phyloP scores from a whole-genome alignment of 2,329 filamentous ascomycete genomes.

The Bipolaris zeicola region DNA sequence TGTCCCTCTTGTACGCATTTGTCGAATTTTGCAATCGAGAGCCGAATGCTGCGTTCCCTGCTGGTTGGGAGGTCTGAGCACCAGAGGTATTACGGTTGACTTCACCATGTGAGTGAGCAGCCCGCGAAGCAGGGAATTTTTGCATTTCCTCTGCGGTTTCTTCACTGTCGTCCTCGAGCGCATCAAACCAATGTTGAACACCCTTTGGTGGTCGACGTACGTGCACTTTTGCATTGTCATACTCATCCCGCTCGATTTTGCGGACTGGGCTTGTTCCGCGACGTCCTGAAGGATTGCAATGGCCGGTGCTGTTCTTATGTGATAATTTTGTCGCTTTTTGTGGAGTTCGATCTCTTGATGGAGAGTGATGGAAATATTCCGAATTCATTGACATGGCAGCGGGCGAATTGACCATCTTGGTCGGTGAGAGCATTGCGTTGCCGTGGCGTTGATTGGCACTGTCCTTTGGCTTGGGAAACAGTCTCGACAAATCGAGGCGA shows the following conservation, averaged over 20 bases:
- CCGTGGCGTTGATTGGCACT: constrained; percentile 23
- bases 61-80: constrained; percentile 19
- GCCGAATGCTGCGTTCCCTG: constrained; percentile 9
- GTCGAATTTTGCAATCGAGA: constrained; percentile 22
- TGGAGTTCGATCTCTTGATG: constrained; percentile 40
- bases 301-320: constrained; percentile 31
- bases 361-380: constrained; percentile 44
- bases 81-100: constrained; percentile 29
- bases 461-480: constrained; percentile 48
- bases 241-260: constrained; percentile 45
- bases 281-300: constrained; percentile 21
- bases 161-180: constrained; percentile 50
- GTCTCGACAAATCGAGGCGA: constrained; percentile 50
- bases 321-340: constrained; percentile 22
- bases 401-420: constrained; percentile 50
- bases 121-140: constrained; percentile 21
- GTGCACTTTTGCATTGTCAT: constrained; percentile 55
- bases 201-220: constrained; percentile 55
- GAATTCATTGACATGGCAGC: constrained; percentile 47
- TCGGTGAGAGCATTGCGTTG: constrained; percentile 44
- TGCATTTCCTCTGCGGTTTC: constrained; percentile 29
- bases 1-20: constrained; percentile 24
- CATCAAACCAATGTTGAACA: constrained; percentile 59
- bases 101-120: constrained; percentile 13
- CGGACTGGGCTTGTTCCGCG: constrained; percentile 32